Percentiles rank a stretch among this genome's conserved stretches.
phyloP scores from a whole-genome alignment of 2,329 filamentous ascomycete species.

The Diaporthe caulivora region DNA sequence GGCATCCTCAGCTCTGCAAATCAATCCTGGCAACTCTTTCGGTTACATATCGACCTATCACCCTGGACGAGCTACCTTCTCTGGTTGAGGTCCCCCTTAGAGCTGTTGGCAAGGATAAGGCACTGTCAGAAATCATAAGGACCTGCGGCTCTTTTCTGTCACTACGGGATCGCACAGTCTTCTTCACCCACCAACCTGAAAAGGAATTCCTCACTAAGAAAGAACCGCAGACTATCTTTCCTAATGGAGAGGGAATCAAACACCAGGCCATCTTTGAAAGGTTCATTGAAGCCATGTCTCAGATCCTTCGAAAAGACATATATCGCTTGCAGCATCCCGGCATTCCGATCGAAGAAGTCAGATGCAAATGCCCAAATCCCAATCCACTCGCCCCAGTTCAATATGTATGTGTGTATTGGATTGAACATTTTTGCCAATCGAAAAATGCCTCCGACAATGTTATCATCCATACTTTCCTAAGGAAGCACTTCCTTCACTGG shows the following conservation, averaged over 20 bases:
- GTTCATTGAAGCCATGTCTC: neutral
- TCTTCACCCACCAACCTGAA: slow-evolving; percentile 21
- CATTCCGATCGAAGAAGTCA: neutral
- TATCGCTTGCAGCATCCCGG: neutral
- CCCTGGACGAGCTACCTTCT: no score
- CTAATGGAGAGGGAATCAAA: neutral
- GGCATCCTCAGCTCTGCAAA: no score
- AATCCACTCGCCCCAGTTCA: neutral
- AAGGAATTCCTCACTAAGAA: no score
- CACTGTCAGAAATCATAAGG: neutral
- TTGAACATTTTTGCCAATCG: neutral
- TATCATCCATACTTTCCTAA: neutral
- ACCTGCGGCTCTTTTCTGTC: neutral
- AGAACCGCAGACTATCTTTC: slow-evolving; percentile 19
- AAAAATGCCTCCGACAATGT: no score
- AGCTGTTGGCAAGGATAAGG: no score
- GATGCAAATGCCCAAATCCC: neutral
- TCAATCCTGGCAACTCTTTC: no score
- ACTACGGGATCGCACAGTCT: neutral
- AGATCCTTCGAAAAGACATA: neutral
- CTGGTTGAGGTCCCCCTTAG: no score
- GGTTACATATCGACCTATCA: no score
- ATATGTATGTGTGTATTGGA: neutral
- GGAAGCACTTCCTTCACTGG: neutral
- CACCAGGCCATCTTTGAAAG: neutral